Base-by-base conservation (phyloP, 768 basidiomycete species). In the Trametes coccinea region DNA sequence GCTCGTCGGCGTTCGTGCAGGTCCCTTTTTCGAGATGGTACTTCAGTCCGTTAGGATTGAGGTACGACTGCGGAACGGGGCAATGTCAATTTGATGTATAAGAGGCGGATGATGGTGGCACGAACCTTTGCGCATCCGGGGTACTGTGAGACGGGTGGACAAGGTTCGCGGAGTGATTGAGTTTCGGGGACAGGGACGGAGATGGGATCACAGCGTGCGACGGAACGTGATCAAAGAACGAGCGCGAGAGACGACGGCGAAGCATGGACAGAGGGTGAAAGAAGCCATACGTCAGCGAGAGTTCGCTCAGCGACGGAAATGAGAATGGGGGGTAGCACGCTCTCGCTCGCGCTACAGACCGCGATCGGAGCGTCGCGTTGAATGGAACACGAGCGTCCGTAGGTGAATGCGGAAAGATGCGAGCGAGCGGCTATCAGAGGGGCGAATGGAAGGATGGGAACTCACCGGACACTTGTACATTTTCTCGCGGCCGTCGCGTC, bases 11-110 rank as follows among this genome's bases (percentile, higher is more conserved):
- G 67, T 59, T 78, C 60, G 76, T 79, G 70, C 88, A 88, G 2
- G 83, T 86, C 10, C 87, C 87, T 67, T 85, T 87, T 66, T 85
- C 83, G 53, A 85, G 72, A 65, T 88, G 87, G 66, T 89, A 87
- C 69, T 85, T 85, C 48, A 88, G 75, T 9, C 88, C 87, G 63
- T 87, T 88, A 7, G 84, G 80, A 70, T 86, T 87, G 44, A 86
- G 78, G 67, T 89, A 89, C 31, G 81, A 73, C 80, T 86, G 67
- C 17, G 29, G 50, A 17, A 40, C 34, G 46, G 29, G 41, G 43
- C 45, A 10, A 45, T 8, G 53, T 66, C 49, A 67, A 61, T 37
- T 4, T 59, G 41, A 30, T 16, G 39, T 47, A 50, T 56, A 27
- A n/a, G 8, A 34, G 27, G 8, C 7, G 31, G 6, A 9, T 40